These are phyloP conservation scores for Microcyclospora tardicrescens DNA, from an alignment of 2,329 filamentous ascomycete species.

Conservation along the genomic window DNA sequence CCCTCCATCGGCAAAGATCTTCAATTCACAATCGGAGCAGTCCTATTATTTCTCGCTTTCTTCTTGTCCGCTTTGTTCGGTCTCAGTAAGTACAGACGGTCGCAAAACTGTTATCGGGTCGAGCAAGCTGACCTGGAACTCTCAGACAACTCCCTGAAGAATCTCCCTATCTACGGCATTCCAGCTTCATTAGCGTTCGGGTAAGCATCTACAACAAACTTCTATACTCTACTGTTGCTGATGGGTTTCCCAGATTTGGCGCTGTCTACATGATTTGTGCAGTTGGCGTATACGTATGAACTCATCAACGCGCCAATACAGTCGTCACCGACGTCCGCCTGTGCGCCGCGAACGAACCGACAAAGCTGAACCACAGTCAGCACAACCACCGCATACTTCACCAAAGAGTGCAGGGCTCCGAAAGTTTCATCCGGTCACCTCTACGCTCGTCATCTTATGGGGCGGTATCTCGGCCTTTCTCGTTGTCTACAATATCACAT, in stretches of 20 bases:
- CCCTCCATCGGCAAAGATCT: constrained; percentile 67
- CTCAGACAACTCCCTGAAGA: constrained; percentile 68
- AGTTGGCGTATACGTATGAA: constrained; percentile 91
- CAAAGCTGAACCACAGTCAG: not conserved
- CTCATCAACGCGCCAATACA: not conserved
- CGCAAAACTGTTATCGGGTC: too few species aligned
- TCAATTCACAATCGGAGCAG: constrained; percentile 73
- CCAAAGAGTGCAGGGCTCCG: constrained; percentile 3
- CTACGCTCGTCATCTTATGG: constrained; percentile 14
- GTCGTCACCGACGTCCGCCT: not conserved
- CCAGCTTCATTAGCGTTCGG: constrained; percentile 82
- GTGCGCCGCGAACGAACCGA: not conserved
- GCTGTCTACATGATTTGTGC: constrained; percentile 98
- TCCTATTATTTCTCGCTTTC: constrained; percentile 57
- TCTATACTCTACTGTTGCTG: not conserved
- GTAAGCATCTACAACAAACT: constrained; percentile 44
- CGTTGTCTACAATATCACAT: constrained; percentile 6
- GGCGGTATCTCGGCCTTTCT: constrained; percentile 12
- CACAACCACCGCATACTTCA: constrained; percentile 1
- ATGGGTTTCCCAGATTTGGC: constrained; percentile 53
- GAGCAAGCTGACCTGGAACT: not conserved
- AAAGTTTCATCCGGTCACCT: constrained; percentile 12
- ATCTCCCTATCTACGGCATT: constrained; percentile 63
- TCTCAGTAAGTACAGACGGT: constrained; percentile 50
- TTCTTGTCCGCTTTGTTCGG: constrained; percentile 67